Conservation (phyloP, 2,329 filamentous ascomycete species). For the Colletotrichum sp. region DNA sequence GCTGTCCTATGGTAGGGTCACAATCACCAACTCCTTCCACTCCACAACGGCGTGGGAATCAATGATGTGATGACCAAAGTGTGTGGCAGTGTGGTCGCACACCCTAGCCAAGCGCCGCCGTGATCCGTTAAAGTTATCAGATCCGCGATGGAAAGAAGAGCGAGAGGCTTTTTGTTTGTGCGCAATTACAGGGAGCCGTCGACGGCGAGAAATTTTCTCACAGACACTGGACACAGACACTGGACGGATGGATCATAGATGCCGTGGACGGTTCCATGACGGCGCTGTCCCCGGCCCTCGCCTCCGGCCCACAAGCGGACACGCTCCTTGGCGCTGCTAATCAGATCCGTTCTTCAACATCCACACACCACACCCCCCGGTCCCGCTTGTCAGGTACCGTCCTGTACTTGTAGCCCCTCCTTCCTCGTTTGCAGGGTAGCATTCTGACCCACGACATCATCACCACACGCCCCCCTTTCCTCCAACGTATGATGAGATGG, state of each 20-base stretch:
- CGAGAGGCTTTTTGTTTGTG: not conserved
- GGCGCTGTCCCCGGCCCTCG: not conserved
- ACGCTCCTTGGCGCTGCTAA: constrained; percentile 8
- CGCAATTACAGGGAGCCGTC: not conserved
- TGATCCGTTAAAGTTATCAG: constrained; percentile 16
- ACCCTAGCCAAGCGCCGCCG: not conserved
- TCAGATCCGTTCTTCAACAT: constrained; percentile 9
- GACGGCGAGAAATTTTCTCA: not conserved
- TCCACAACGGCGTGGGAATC: not conserved
- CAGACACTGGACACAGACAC: not conserved
- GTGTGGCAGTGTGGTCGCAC: not conserved
- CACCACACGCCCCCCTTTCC: not conserved
- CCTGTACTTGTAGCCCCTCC: not conserved
- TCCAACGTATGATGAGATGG: constrained; percentile 16
- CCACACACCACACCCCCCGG: not conserved
- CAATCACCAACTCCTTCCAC: not conserved
- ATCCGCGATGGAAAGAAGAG: not conserved
- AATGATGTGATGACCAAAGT: not conserved
- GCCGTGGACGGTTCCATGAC: not conserved
- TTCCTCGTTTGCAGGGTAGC: not conserved
- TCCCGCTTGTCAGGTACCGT: constrained; percentile 4
- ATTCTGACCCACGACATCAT: constrained; percentile 12
- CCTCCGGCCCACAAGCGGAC: constrained; percentile 16
- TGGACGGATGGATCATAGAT: not conserved
- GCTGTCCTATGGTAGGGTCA: not conserved